These are phyloP conservation scores for Saccharum spontaneum DNA, from an alignment of 176 grass and related monocot genomes.

Conservation along the genomic window DNA sequence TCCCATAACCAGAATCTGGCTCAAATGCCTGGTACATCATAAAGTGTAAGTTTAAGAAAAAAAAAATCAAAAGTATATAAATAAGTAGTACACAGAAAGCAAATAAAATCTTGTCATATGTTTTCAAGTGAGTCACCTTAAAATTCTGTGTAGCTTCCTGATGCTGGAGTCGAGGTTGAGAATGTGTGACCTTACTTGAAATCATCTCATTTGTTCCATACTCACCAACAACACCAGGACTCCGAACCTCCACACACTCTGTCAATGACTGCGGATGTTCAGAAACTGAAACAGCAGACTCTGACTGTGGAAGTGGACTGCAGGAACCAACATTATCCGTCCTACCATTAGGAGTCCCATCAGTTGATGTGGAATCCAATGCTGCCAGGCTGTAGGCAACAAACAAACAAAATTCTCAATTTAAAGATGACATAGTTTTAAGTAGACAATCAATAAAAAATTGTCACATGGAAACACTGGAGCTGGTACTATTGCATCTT, in stretches of 20 bases:
- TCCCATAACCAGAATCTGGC: slow-evolving; percentile 50
- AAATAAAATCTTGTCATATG: slow-evolving; percentile 9
- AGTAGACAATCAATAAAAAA: background rate
- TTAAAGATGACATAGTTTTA: background rate
- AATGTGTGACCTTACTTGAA: slow-evolving; percentile 41
- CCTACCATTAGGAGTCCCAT: slow-evolving; percentile 27
- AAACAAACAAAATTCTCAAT: slow-evolving; percentile 14
- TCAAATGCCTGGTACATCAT: slow-evolving; percentile 52
- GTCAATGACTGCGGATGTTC: slow-evolving; percentile 39
- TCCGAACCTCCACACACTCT: slow-evolving; percentile 20
- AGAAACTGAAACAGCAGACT: slow-evolving; percentile 39
- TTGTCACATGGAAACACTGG: background rate
- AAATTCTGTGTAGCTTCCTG: slow-evolving; percentile 43
- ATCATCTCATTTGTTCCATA: slow-evolving; percentile 40
- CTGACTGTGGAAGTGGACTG: slow-evolving; percentile 26
- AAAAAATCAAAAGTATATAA: background rate
- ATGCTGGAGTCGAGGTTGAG: slow-evolving; percentile 38
- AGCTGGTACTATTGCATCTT: slow-evolving; percentile 17
- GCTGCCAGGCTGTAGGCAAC: slow-evolving; percentile 36
- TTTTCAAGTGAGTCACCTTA: slow-evolving; percentile 38
- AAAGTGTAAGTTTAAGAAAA: background rate
- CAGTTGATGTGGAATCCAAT: slow-evolving; percentile 31
- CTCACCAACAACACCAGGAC: slow-evolving; percentile 38
- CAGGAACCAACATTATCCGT: slow-evolving; percentile 31
- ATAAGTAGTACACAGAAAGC: background rate